phyloP scores from a whole-genome alignment of 306 rosid species.

The Myrica gale region DNA sequence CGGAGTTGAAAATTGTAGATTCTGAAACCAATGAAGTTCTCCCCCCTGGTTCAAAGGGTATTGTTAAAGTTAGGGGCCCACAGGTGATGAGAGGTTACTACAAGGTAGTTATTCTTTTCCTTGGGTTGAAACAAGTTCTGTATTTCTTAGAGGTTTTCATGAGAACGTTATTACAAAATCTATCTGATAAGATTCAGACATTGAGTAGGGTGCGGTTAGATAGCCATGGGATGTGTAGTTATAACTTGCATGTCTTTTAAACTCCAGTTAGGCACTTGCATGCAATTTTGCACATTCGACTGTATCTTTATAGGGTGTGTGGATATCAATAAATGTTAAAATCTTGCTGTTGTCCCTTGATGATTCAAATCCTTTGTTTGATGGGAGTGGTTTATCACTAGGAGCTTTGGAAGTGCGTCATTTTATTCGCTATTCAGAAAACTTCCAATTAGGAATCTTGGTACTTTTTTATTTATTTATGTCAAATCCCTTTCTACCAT shows the following conservation, averaged over 20 bases:
- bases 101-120: constrained; percentile 54
- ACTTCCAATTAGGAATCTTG: neutral
- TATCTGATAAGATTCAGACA: neutral
- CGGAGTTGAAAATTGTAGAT: constrained; percentile 73
- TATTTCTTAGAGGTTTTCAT: neutral
- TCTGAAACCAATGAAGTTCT: constrained; percentile 69
- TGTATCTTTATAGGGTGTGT: neutral
- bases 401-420: neutral
- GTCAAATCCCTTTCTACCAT: neutral
- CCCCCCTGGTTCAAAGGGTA: constrained; percentile 79
- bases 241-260: neutral
- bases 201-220: neutral
- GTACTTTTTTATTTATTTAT: neutral
- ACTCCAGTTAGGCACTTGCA: neutral
- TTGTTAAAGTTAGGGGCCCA: constrained; percentile 76
- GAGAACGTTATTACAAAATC: neutral
- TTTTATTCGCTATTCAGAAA: neutral
- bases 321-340: neutral
- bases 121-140: neutral
- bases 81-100: constrained; percentile 91
- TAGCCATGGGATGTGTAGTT: neutral
- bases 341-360: neutral
- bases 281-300: neutral
- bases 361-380: neutral
- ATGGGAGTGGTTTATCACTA: neutral